phyloP scores from a whole-genome alignment of 2,329 filamentous ascomycete species.

The Fusarium anguioides region DNA sequence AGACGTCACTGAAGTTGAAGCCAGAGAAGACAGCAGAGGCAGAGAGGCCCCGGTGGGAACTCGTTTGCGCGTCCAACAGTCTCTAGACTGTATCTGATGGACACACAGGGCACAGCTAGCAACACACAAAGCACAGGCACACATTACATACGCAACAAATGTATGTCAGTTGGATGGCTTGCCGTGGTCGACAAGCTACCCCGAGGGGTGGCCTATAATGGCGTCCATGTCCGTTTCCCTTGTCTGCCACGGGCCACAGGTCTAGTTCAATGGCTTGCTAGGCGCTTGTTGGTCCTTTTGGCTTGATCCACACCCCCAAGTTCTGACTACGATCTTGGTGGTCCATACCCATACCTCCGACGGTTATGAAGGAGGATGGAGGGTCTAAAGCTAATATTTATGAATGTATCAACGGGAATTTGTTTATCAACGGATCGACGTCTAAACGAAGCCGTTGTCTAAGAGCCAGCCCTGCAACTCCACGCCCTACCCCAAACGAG shows the following conservation, averaged over 20 bases:
- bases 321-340: slow-evolving; percentile 28
- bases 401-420: slow-evolving; percentile 36
- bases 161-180: slow-evolving; percentile 34
- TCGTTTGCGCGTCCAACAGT: slow-evolving; percentile 34
- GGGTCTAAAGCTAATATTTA: slow-evolving; percentile 32
- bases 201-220: slow-evolving; percentile 32
- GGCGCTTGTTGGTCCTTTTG: slow-evolving; percentile 24
- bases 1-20: slow-evolving; percentile 23
- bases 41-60: slow-evolving; percentile 6
- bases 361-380: slow-evolving; percentile 28
- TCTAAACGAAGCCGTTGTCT: slow-evolving; percentile 34
- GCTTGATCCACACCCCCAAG: slow-evolving; percentile 37
- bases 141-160: slow-evolving; percentile 39
- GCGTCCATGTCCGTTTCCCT: slow-evolving; percentile 30
- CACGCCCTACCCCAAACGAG: slow-evolving; percentile 39
- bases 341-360: slow-evolving; percentile 34
- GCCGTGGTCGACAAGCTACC: slow-evolving; percentile 23
- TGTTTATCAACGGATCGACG: slow-evolving; percentile 41
- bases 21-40: slow-evolving; percentile 20
- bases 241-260: slow-evolving; percentile 33
- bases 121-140: slow-evolving; percentile 40
- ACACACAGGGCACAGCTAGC: slow-evolving; percentile 20
- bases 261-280: slow-evolving; percentile 32
- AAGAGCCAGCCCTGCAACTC: slow-evolving; percentile 34
- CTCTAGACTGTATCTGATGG: slow-evolving; percentile 33